Evolutionary conservation across 352 stramenopile species (phyloP).

Genomic region (Pythium pyrilobum): DNA sequence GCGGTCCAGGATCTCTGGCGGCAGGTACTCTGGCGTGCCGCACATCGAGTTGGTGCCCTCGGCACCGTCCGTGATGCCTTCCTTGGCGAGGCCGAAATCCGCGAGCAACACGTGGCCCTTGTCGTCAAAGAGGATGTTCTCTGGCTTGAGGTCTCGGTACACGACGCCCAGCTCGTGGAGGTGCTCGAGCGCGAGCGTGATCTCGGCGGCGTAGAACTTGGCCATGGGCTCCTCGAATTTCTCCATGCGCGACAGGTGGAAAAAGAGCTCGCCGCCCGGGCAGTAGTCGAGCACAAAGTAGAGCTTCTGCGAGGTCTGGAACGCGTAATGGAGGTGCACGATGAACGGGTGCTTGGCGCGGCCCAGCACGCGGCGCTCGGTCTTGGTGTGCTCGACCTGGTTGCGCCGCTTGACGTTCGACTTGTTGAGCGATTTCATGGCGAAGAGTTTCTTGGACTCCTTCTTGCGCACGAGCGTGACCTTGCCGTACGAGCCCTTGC

Average conservation of each 20-base stretch:
- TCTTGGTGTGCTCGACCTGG: slow-evolving; percentile 82
- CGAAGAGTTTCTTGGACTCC: slow-evolving; percentile 64
- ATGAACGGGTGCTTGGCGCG: slow-evolving; percentile 91
- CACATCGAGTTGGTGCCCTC: slow-evolving; percentile 89
- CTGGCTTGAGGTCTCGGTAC: slow-evolving; percentile 84
- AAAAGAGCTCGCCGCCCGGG: slow-evolving; percentile 88
- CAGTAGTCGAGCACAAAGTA: slow-evolving; percentile 93
- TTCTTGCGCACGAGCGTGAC: slow-evolving; percentile 84
- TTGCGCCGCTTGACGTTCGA: slow-evolving; percentile 85
- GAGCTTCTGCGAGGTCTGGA: slow-evolving; percentile 88
- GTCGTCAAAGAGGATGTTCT: slow-evolving; percentile 85
- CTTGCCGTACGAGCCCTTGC: slow-evolving; percentile 90
- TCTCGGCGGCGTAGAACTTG: slow-evolving; percentile 90
- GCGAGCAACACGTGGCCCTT: slow-evolving; percentile 69
- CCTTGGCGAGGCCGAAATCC: slow-evolving; percentile 86
- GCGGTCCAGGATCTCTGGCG: slow-evolving; percentile 88
- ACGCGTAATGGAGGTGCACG: slow-evolving; percentile 88
- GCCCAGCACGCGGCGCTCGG: slow-evolving; percentile 79
- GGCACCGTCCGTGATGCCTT: slow-evolving; percentile 77
- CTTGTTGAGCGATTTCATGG: slow-evolving; percentile 90
- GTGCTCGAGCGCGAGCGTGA: slow-evolving; percentile 84
- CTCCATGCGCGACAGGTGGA: slow-evolving; percentile 87
- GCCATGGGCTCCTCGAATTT: slow-evolving; percentile 87
- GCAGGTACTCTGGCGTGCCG: slow-evolving; percentile 90
- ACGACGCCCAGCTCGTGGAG: slow-evolving; percentile 87